These are phyloP conservation scores for Xylariaceae sp. DNA, from an alignment of 2,329 filamentous ascomycete genomes.

Conservation along the genomic window DNA sequence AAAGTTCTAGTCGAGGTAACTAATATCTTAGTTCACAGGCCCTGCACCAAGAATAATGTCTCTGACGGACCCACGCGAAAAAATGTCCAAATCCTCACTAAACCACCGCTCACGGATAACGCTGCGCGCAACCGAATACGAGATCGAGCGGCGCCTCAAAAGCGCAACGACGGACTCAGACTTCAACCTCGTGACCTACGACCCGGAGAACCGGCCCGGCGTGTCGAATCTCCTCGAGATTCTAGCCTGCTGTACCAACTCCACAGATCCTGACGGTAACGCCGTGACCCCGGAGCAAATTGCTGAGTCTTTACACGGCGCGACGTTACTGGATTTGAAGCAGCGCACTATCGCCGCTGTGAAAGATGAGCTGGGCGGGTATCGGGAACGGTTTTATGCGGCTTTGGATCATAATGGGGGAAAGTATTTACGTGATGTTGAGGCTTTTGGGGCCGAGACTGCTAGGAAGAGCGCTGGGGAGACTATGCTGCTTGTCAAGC, in stretches of 20 bases:
- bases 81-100: conserved; percentile 91
- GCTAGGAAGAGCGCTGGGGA: conserved; percentile 59
- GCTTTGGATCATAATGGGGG: conserved; percentile 43
- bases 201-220: conserved; percentile 66
- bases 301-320: conserved; percentile 31
- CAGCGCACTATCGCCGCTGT: conserved; percentile 58
- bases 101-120: conserved; percentile 73
- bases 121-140: conserved; percentile 65
- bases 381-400: conserved; percentile 47
- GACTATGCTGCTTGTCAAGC: conserved; percentile 52
- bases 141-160: conserved; percentile 67
- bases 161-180: conserved; percentile 78
- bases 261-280: no score
- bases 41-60: conserved; percentile 87
- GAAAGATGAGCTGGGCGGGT: conserved; percentile 43
- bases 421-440: conserved; percentile 53
- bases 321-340: conserved; percentile 59
- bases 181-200: conserved; percentile 62
- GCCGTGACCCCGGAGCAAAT: conserved; percentile 30
- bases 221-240: conserved; percentile 85
- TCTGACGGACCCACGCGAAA: conserved; percentile 68
- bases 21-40: conserved; percentile 41
- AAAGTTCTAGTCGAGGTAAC: no score
- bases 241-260: conserved; percentile 64
- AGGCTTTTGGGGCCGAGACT: conserved; percentile 53